Evolutionary conservation across 129 eudicot genomes (phyloP).

Genomic region (Flaveria ramosissima): DNA sequence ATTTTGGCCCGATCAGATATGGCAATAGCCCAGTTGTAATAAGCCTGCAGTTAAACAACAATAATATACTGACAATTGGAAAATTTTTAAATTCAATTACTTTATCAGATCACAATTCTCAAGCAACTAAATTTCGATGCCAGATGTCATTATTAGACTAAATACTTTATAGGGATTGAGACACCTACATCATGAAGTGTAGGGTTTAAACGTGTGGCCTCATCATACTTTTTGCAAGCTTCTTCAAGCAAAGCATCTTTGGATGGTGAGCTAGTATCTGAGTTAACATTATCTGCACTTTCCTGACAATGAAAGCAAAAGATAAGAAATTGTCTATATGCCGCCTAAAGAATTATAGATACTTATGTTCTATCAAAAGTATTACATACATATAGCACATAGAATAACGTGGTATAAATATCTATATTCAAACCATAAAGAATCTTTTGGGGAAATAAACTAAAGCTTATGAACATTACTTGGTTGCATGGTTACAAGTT

Average conservation of each 20-base stretch:
- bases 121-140: slow-evolving; percentile 5
- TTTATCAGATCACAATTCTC: not conserved
- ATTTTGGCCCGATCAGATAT: slow-evolving; percentile 95
- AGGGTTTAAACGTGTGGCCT: slow-evolving; percentile 90
- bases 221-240: slow-evolving; percentile 92
- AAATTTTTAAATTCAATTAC: not conserved
- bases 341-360: slow-evolving; percentile 13
- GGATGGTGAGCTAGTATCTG: slow-evolving; percentile 79
- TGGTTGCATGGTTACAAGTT: slow-evolving; percentile 28
- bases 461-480: not conserved
- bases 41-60: slow-evolving; percentile 54
- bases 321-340: slow-evolving; percentile 18
- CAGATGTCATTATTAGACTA: slow-evolving; percentile 1
- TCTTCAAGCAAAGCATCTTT: slow-evolving; percentile 98
- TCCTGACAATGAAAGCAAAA: slow-evolving; percentile 49
- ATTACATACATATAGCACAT: not conserved
- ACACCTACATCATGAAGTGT: slow-evolving; percentile 75
- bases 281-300: slow-evolving; percentile 95
- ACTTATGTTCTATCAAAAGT: slow-evolving; percentile 15
- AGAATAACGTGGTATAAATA: slow-evolving; percentile 5
- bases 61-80: not conserved
- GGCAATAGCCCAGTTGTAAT: slow-evolving; percentile 96
- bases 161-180: slow-evolving; percentile 8
- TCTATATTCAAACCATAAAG: not conserved
- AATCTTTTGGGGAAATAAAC: not conserved